Base-by-base conservation (phyloP, 352 stramenopile genomes). In the Globisporangium cystogenes region DNA sequence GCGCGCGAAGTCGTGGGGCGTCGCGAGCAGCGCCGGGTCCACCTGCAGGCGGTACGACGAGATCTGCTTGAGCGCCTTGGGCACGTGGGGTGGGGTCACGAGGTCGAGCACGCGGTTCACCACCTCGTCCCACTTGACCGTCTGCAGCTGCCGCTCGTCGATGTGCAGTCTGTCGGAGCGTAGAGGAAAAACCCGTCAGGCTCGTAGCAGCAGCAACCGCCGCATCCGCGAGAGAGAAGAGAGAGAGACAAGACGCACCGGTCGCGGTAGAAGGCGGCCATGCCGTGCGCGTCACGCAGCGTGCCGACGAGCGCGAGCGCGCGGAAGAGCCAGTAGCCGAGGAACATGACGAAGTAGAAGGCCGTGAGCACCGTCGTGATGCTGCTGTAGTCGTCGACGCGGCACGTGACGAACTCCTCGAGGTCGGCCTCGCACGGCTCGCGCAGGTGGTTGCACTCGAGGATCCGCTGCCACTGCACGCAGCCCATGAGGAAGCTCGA, bases 331-430 rank as follows among this genome's bases (percentile, higher is more conserved):
- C 93, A 98, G 71, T 98, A 99, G 24, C 80, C 59, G 21, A 96
- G 67, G 59, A 99, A 98, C 57, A 99, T 86, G 48, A 96, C 50
- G 51, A 95, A 97, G 74, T 98, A 98, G 39, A 98, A 88, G 15
- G 67, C 64, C 20, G 90, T 80, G 50, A 95, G 67, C 33, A 93
- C 55, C 51, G 82, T 74, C 43, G 76, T 40, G 11, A 86, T 31
- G 21, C 75, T 44, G 16, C 73, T 79, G 41, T 75, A 79, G 47
- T 67, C 72, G 47, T 76, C 65, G 1, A 74, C 67, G 61, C 79
- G 50, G 53, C 79, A 96, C 47, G 75, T 67, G 24, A 90, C 62
- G 36, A 92, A 91, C 3, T 85, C 54, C 39, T 89, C 82, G 41
- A 95, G 57, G 23, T 86, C 63, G 48, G 74, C 60, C 21, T 81